These are phyloP conservation scores for Handroanthus guayacan DNA, from an alignment of 257 asterid species.

Conservation along the genomic window DNA sequence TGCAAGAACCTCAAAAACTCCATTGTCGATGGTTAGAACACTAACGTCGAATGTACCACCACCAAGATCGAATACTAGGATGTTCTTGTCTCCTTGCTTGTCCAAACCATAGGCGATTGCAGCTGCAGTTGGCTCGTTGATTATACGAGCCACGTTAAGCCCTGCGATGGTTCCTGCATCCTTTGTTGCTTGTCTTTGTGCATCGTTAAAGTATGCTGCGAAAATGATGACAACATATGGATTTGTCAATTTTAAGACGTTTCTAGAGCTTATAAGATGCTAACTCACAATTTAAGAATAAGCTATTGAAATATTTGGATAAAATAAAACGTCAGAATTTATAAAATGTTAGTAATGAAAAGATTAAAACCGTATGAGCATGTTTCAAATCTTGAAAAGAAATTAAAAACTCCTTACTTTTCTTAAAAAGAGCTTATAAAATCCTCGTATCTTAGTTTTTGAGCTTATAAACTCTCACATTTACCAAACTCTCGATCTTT, in stretches of 20 bases:
- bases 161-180: conserved; percentile 63
- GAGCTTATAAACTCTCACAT: no score
- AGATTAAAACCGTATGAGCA: no score
- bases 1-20: conserved; percentile 62
- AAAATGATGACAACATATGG: not conserved
- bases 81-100: conserved; percentile 57
- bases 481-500: no score
- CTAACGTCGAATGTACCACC: conserved; percentile 72
- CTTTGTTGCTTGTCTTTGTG: conserved; percentile 66
- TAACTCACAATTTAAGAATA: not conserved
- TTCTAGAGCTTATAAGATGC: no score
- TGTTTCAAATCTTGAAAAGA: no score
- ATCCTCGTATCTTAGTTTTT: no score
- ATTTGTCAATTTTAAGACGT: not conserved
- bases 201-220: conserved; percentile 64
- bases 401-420: no score
- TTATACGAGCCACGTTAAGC: conserved; percentile 57
- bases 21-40: conserved; percentile 51
- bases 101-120: conserved; percentile 64
- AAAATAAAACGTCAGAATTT: not conserved
- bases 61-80: conserved; percentile 63
- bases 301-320: not conserved
- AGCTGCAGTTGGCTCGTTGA: conserved; percentile 68
- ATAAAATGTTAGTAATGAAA: no score
- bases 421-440: no score